These are phyloP conservation scores for Vigna reflexopilosa DNA, from an alignment of 306 rosid genomes.

Conservation along the genomic window DNA sequence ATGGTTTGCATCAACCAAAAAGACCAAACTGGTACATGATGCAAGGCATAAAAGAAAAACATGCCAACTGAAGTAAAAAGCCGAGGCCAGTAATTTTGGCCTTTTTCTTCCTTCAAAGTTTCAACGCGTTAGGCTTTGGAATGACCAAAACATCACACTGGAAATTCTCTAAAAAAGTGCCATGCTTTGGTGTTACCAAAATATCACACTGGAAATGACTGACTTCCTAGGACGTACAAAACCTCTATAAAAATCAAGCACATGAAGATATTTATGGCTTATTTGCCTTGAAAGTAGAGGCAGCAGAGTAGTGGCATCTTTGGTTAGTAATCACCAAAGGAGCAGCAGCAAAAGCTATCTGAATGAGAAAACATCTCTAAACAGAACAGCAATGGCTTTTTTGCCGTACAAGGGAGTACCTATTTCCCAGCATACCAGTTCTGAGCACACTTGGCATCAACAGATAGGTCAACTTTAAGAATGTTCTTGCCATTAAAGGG, in stretches of 20 bases:
- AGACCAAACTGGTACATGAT: slow-evolving; percentile 33
- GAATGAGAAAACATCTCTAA: slow-evolving; percentile 28
- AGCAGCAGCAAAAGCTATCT: slow-evolving; percentile 31
- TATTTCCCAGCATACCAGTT: slow-evolving; percentile 89
- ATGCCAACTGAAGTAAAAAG: slow-evolving; percentile 35
- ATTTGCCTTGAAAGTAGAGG: slow-evolving; percentile 33
- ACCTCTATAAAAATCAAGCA: slow-evolving; percentile 47
- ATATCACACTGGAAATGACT: slow-evolving; percentile 1
- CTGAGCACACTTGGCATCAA: slow-evolving; percentile 92
- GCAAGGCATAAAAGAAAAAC: background rate
- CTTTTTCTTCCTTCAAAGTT: slow-evolving; percentile 34
- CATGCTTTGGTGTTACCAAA: no score
- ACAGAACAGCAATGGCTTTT: slow-evolving; percentile 21
- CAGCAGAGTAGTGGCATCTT: slow-evolving; percentile 29
- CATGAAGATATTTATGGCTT: background rate
- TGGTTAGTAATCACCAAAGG: slow-evolving; percentile 16
- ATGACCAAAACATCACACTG: slow-evolving; percentile 41
- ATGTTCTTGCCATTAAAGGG: slow-evolving; percentile 80
- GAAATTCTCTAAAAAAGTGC: background rate
- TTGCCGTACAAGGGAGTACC: slow-evolving; percentile 11
- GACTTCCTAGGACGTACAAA: background rate
- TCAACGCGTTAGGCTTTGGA: slow-evolving; percentile 28
- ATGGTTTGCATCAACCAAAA: slow-evolving; percentile 39
- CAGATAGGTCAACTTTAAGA: slow-evolving; percentile 81
- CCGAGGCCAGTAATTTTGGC: slow-evolving; percentile 41